Evolutionary conservation across 2,329 filamentous ascomycete genomes (phyloP), one percentile per base, ranked within the genome.

Genomic region (Paradendryphiella salina): DNA sequence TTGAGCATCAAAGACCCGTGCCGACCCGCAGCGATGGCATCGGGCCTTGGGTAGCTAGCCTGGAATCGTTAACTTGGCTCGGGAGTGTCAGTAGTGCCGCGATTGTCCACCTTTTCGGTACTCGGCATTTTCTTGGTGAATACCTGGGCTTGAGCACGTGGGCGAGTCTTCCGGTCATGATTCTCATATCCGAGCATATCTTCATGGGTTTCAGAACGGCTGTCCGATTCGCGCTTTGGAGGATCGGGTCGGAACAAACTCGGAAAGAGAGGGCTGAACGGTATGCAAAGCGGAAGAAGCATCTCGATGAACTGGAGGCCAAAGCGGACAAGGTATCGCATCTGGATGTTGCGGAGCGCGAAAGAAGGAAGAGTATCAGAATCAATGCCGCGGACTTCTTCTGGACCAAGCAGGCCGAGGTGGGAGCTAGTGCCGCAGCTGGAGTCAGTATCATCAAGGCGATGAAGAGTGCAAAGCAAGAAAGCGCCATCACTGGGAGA

Each of bases 11-110:
- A 38, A 55, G 69, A 4, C 69, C 69, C 1, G 49, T 60, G 3
- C 59, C 68, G 1, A 46, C 52, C 7, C 66, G 68, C 11, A 64
- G 60, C 37, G 68, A 71, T 33, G 65, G 66, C 4, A 66, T 72
- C 7, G 68, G 68, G 9, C 66, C 68, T 0, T 72, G 69, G 69
- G 64, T 71, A 3, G 57, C 56, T 8, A 67, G 65, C 23, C 42
- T 72, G 14, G 69, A 69, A 42, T 61, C 57, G 13, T 45, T 71
- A 35, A 71, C 67, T 1, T 72, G 69, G 68, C 50, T 71, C 4
- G 69, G 69, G 3, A 70, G 66, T 39, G 41, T 71, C 7, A 64
- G 55, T n/a, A 66, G 64, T 28, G 68, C 67, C 2, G 68, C 68
- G 0, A 66, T 71, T 21, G 69, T 71, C 5, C 66, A 72, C 38